Evolutionary conservation across 768 basidiomycete genomes (phyloP).

Genomic region (Rossbeevera mucosa): DNA sequence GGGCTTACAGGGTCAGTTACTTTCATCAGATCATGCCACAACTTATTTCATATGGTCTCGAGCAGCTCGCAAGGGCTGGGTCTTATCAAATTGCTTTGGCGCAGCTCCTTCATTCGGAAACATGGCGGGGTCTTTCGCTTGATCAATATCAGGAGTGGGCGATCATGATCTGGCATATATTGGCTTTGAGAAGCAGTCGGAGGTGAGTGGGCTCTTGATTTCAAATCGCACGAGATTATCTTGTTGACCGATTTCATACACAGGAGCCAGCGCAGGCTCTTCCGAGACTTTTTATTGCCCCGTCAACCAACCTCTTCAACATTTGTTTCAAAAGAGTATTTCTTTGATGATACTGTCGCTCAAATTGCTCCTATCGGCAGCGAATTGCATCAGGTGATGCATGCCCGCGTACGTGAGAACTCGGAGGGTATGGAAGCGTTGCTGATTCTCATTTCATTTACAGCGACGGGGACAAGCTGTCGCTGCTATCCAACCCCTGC

Average conservation of each 20-base stretch:
- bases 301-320: constrained; percentile 50
- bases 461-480: constrained; percentile 65
- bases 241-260: constrained; percentile 10
- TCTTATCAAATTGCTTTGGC: constrained; percentile 57
- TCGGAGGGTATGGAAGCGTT: constrained; percentile 13
- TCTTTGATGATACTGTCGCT: constrained; percentile 37
- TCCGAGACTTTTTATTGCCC: constrained; percentile 59
- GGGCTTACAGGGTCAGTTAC: constrained; percentile 56
- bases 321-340: constrained; percentile 55
- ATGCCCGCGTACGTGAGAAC: constrained; percentile 34
- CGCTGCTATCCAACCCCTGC: constrained; percentile 57
- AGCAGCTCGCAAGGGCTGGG: constrained; percentile 66
- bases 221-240: not conserved
- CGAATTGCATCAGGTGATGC: constrained; percentile 41
- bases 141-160: constrained; percentile 72
- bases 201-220: constrained; percentile 42
- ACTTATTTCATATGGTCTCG: constrained; percentile 11
- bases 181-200: constrained; percentile 63
- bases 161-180: constrained; percentile 70
- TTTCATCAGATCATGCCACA: constrained; percentile 2
- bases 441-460: constrained; percentile 4
- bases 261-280: constrained; percentile 61
- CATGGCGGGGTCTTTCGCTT: constrained; percentile 65
- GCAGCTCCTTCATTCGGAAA: constrained; percentile 59
- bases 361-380: constrained; percentile 36